Evolutionary conservation across 2,329 filamentous ascomycete genomes (phyloP).

Genomic region (Penicillium sp.): DNA sequence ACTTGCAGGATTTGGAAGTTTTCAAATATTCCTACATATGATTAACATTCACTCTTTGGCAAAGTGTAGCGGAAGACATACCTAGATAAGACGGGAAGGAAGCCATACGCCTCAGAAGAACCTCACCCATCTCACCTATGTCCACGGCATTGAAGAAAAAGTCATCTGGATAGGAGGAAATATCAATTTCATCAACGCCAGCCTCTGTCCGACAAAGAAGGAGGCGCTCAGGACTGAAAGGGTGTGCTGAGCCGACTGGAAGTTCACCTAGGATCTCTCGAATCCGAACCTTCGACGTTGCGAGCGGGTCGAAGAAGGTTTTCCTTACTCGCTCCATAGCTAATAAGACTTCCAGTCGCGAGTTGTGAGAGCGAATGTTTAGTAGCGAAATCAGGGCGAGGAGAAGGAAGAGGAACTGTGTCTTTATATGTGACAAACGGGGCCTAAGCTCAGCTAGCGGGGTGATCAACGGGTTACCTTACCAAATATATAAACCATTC

Average conservation of each 20-base stretch:
- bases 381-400: background rate
- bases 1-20: no score
- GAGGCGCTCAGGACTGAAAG: background rate
- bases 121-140: background rate
- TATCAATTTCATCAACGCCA: background rate
- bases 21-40: no score
- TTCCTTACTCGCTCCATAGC: background rate
- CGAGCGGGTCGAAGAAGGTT: background rate
- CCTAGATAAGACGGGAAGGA: background rate
- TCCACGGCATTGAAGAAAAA: background rate
- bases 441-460: background rate
- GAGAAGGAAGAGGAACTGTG: background rate
- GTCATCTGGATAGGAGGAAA: background rate
- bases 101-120: background rate
- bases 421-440: background rate
- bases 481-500: no score
- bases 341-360: fast-evolving
- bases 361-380: background rate
- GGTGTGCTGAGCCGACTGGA: background rate
- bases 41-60: no score
- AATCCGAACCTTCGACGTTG: background rate
- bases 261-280: background rate
- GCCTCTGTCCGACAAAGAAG: background rate
- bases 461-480: no score
- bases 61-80: background rate